A percentile compares a stretch with the other conserved stretches of the same genome.
Conservation (phyloP, 2,329 filamentous ascomycete genomes). For the Metarhizium brunneum region DNA sequence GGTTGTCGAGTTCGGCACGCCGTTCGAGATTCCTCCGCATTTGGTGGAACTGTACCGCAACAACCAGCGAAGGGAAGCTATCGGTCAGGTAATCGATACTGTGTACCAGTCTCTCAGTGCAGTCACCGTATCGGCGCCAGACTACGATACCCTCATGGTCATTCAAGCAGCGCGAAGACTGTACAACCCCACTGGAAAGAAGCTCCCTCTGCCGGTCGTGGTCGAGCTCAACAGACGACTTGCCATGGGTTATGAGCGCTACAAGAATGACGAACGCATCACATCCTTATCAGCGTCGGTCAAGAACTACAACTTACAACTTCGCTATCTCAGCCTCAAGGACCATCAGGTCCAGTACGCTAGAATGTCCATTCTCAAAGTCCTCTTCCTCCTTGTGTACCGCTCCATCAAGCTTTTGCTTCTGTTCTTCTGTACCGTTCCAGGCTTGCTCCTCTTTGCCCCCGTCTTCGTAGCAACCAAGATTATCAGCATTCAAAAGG, state of each 20-base stretch:
- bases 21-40: conserved; percentile 74
- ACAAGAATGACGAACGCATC: conserved; percentile 84
- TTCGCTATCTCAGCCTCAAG: conserved; percentile 76
- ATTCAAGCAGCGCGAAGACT: conserved; percentile 89
- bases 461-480: conserved; percentile 82
- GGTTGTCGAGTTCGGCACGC: conserved; percentile 88
- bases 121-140: conserved; percentile 84
- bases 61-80: conserved; percentile 77
- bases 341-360: conserved; percentile 95
- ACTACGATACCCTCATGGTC: conserved; percentile 94
- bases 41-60: conserved; percentile 78
- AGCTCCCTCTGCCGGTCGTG: conserved; percentile 82
- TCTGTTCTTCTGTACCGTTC: conserved; percentile 72
- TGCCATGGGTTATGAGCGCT: conserved; percentile 82
- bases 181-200: conserved; percentile 91
- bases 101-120: conserved; percentile 78
- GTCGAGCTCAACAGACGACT: conserved; percentile 90
- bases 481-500: conserved; percentile 72
- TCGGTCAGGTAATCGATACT: conserved; percentile 74
- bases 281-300: conserved; percentile 65
- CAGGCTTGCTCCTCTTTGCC: conserved; percentile 78
- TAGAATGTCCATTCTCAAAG: conserved; percentile 67
- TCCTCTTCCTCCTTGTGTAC: conserved; percentile 70
- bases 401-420: conserved; percentile 68
- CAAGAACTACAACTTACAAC: conserved; percentile 75